A percentile compares a stretch with the other conserved stretches of the same genome.
Evolutionary conservation across 2,329 filamentous ascomycete genomes (phyloP).

Genomic region (Penicillium corylophilum): DNA sequence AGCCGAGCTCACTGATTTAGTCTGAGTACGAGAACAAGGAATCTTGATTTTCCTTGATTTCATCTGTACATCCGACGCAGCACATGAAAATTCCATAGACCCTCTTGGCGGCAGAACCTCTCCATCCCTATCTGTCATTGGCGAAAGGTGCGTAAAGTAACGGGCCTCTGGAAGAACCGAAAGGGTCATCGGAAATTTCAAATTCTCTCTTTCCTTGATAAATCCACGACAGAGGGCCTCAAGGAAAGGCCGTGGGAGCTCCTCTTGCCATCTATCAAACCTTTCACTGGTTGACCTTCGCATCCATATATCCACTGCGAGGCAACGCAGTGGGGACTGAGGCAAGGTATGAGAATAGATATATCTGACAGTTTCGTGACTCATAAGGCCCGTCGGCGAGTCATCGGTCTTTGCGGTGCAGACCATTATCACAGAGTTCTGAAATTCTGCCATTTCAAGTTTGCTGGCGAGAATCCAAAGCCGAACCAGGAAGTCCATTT

Average conservation of each 20-base stretch:
- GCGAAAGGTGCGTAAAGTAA: not conserved
- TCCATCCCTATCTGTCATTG: not conserved
- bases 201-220: not conserved
- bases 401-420: not conserved
- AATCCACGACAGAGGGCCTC: conserved; percentile 1
- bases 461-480: conserved; percentile 10
- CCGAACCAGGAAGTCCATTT: not conserved
- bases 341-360: conserved; percentile 4
- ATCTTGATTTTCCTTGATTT: conserved; percentile 1
- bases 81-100: not conserved
- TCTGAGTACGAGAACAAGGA: not conserved
- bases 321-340: conserved; percentile 1
- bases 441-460: conserved; percentile 3
- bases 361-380: not conserved
- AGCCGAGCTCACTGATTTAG: not conserved
- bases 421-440: conserved; percentile 4
- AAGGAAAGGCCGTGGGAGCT: conserved; percentile 3
- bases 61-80: not conserved
- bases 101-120: not conserved
- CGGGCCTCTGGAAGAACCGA: not conserved
- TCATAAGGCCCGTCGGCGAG: not conserved
- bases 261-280: not conserved
- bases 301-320: conserved; percentile 4
- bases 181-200: not conserved
- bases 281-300: not conserved